Percentiles rank a stretch among this genome's conserved stretches.
phyloP scores from a whole-genome alignment of 176 grass and related monocot species.

The Paspalum vaginatum region DNA sequence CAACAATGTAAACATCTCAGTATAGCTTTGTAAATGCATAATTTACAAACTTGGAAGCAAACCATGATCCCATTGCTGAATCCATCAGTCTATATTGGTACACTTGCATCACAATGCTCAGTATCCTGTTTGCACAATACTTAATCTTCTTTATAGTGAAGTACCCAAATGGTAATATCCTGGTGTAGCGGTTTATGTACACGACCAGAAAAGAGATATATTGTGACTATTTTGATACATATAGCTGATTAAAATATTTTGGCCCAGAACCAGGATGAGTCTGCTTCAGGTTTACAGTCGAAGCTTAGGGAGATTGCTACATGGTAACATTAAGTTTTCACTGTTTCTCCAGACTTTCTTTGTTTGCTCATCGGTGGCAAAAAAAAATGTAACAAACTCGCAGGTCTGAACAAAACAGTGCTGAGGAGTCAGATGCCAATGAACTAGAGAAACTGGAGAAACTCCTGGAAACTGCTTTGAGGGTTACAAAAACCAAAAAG shows the following conservation, averaged over 20 bases:
- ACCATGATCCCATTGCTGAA: not conserved
- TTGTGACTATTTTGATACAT: slow-evolving; percentile 22
- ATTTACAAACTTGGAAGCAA: slow-evolving; percentile 1
- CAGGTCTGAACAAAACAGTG: slow-evolving; percentile 50
- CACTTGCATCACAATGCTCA: not conserved
- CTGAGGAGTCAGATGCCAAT: slow-evolving; percentile 45
- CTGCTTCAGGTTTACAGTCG: slow-evolving; percentile 38
- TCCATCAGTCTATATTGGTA: not conserved
- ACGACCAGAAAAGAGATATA: not conserved
- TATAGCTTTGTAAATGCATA: slow-evolving; percentile 16
- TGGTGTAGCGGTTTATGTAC: not conserved
- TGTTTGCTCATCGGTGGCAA: not conserved
- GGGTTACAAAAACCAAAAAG: slow-evolving; percentile 53
- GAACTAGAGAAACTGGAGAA: slow-evolving; percentile 58
- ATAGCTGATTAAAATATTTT: slow-evolving; percentile 36
- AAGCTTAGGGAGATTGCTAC: slow-evolving; percentile 43
- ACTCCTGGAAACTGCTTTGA: slow-evolving; percentile 54
- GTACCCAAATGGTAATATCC: not conserved
- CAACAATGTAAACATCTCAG: slow-evolving; percentile 34
- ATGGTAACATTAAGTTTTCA: slow-evolving; percentile 47
- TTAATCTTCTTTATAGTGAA: not conserved
- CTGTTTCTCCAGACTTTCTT: not conserved
- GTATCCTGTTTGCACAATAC: not conserved
- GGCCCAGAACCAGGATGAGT: slow-evolving; percentile 28
- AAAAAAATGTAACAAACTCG: slow-evolving; percentile 27